These are phyloP conservation scores for Hericium coralloides DNA, from an alignment of 768 basidiomycete genomes.

Conservation along the genomic window DNA sequence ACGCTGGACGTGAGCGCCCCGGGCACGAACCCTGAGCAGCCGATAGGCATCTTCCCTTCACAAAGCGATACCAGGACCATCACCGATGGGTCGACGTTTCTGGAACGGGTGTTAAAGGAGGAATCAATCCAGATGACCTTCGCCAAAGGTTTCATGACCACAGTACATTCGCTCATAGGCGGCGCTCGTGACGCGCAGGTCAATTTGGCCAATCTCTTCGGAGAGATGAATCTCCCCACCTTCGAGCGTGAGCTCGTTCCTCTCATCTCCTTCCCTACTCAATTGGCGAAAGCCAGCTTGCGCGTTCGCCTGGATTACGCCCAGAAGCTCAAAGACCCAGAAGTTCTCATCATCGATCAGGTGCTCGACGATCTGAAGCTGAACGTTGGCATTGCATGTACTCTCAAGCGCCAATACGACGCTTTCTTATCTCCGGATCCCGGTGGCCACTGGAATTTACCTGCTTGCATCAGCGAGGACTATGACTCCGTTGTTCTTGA, in stretches of 20 bases:
- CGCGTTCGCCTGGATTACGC: conserved; percentile 87
- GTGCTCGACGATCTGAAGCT: conserved; percentile 90
- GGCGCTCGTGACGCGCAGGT: conserved; percentile 84
- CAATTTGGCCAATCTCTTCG: conserved; percentile 64
- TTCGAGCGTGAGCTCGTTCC: conserved; percentile 86
- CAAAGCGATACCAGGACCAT: conserved; percentile 30
- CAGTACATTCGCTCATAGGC: conserved; percentile 79
- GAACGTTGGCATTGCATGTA: conserved; percentile 84
- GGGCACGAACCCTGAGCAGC: conserved; percentile 54
- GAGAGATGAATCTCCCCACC: conserved; percentile 83
- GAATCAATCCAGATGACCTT: conserved; percentile 94
- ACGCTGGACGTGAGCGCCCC: conserved; percentile 83
- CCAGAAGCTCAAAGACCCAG: conserved; percentile 80
- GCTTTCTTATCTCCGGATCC: conserved; percentile 85
- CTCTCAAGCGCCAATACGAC: conserved; percentile 91
- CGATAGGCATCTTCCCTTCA: conserved; percentile 22
- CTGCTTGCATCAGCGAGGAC: conserved; percentile 79
- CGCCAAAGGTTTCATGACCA: conserved; percentile 80
- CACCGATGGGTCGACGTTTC: conserved; percentile 76
- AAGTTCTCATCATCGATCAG: conserved; percentile 86
- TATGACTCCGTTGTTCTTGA: conserved; percentile 88
- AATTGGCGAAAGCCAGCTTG: conserved; percentile 85
- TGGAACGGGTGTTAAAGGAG: conserved; percentile 91
- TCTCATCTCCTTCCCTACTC: conserved; percentile 93
- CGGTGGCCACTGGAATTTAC: conserved; percentile 81